phyloP scores from a whole-genome alignment of 2,329 filamentous ascomycete genomes.

The Talaromyces atroroseus region DNA sequence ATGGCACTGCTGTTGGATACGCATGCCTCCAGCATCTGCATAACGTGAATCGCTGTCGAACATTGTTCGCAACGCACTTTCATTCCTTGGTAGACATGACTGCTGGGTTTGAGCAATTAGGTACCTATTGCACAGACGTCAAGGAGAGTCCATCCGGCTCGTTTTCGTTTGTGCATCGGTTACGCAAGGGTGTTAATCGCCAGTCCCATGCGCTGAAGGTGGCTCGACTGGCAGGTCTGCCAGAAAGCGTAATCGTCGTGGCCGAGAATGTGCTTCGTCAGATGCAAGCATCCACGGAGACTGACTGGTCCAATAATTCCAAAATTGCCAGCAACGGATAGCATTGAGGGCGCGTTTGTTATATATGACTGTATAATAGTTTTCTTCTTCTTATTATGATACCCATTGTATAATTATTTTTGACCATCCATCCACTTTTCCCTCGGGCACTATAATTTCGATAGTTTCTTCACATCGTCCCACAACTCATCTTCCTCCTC shows the following conservation, averaged over 20 bases:
- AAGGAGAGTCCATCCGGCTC: slow-evolving; percentile 62
- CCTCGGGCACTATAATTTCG: slow-evolving; percentile 3
- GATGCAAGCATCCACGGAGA: slow-evolving; percentile 12
- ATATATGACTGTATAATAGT: slow-evolving; percentile 7
- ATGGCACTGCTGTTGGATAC: slow-evolving; percentile 84
- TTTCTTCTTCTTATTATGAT: slow-evolving; percentile 4
- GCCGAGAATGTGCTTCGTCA: slow-evolving; percentile 55
- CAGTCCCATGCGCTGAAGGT: slow-evolving; percentile 91
- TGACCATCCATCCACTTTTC: background rate
- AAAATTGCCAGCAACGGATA: background rate
- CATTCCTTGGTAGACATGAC: slow-evolving; percentile 78
- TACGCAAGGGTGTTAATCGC: slow-evolving; percentile 76
- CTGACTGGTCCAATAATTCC: background rate
- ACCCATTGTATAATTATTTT: slow-evolving; percentile 5
- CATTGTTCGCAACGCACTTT: slow-evolving; percentile 93
- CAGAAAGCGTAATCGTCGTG: slow-evolving; percentile 63
- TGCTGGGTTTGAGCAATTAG: slow-evolving; percentile 52
- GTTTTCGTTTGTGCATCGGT: slow-evolving; percentile 80
- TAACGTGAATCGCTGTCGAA: slow-evolving; percentile 68
- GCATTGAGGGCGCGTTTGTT: background rate
- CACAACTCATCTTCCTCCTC: slow-evolving; percentile 14
- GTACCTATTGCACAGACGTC: slow-evolving; percentile 84
- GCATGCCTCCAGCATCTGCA: slow-evolving; percentile 82
- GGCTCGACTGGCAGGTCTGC: slow-evolving; percentile 78
- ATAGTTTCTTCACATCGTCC: slow-evolving; percentile 13